Base-by-base conservation (phyloP, 306 rosid species). In the Prunus campanulata region DNA sequence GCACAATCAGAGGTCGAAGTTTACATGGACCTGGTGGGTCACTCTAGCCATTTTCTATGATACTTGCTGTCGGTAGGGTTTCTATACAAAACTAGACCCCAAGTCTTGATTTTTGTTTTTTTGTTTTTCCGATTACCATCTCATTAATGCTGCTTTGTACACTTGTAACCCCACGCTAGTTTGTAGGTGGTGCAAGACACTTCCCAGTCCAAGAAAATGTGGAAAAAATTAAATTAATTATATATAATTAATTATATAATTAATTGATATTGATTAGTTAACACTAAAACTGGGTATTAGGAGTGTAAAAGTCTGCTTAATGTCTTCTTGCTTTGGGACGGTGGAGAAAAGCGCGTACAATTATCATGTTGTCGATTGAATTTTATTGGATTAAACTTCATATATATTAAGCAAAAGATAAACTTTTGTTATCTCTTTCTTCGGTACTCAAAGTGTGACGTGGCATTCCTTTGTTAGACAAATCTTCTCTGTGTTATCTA, bases 11-110 rank as follows among this genome's bases (percentile, higher is more conserved):
- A 46, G 83, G 74, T 77, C 82, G 52, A 67, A 86, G 59, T 74
- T 62, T 71, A 27, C n/a, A 16, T 67, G 82, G 72, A 81, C 86
- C 82, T 51, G 77, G 88, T 87, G 93, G 93, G 91, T 77, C 95
- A 47, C 64, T 52, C 49, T 56, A 63, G 57, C 87, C 91, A 89
- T 87, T 89, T 79, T 72, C 84, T 80, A 44, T 81, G 25, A 74
- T 80, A 84, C 80, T 86, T 86, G 80, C 74, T 91, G 96, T 93
- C 96, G 96, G 96, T 63, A 69, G 44, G 72, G 69, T 30, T 48
- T 32, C 61, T 65, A 60, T 46, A 71, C 72, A 70, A 64, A 46
- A 77, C 19, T 60, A 57, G 46, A 74, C 42, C 60, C 65, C 65
- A 18, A 57, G 63, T 67, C 48, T 32, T 56, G 3, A 6, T 75